A percentile compares a stretch with the other conserved stretches of the same genome.
These are phyloP conservation scores for Exobasidium cylindrosporum DNA, from an alignment of 1,284 basidiomycete species.

Conservation along the genomic window DNA sequence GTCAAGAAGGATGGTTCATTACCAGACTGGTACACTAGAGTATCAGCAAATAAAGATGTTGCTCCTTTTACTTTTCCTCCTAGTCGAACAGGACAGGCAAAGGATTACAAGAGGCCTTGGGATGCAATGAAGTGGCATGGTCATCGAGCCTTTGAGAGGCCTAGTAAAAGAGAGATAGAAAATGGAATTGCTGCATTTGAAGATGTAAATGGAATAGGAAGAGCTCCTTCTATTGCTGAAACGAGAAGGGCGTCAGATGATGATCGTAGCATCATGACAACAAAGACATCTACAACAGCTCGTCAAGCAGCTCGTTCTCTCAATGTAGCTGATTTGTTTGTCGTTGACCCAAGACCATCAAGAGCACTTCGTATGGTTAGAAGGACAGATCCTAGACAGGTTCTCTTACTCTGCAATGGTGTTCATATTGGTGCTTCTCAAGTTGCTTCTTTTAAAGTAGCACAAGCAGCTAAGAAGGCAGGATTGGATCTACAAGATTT, in stretches of 20 bases:
- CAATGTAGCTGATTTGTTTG: constrained; percentile 35
- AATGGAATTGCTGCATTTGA: constrained; percentile 33
- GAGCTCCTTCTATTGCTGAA: constrained; percentile 25
- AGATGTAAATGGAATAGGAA: constrained; percentile 25
- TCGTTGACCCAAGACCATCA: constrained; percentile 47
- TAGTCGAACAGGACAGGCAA: not conserved
- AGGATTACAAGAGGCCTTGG: constrained; percentile 7
- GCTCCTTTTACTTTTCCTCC: constrained; percentile 9
- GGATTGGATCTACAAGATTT: constrained; percentile 1
- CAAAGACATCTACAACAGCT: constrained; percentile 8
- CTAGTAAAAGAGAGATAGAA: constrained; percentile 28
- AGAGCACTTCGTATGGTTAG: constrained; percentile 48
- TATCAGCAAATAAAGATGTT: constrained; percentile 1
- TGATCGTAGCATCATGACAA: constrained; percentile 21
- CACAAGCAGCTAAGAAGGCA: constrained; percentile 3
- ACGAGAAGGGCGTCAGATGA: constrained; percentile 16
- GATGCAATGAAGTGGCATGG: constrained; percentile 11
- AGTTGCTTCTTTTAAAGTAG: constrained; percentile 9
- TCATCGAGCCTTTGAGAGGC: constrained; percentile 26
- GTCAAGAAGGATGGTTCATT: not conserved
- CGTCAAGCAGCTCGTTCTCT: constrained; percentile 11
- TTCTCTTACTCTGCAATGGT: constrained; percentile 42
- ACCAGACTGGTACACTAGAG: constrained; percentile 1
- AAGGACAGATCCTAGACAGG: constrained; percentile 48
- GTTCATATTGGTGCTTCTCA: constrained; percentile 2